phyloP scores from a whole-genome alignment of 768 basidiomycete species.

The Lactifluus rugatus region DNA sequence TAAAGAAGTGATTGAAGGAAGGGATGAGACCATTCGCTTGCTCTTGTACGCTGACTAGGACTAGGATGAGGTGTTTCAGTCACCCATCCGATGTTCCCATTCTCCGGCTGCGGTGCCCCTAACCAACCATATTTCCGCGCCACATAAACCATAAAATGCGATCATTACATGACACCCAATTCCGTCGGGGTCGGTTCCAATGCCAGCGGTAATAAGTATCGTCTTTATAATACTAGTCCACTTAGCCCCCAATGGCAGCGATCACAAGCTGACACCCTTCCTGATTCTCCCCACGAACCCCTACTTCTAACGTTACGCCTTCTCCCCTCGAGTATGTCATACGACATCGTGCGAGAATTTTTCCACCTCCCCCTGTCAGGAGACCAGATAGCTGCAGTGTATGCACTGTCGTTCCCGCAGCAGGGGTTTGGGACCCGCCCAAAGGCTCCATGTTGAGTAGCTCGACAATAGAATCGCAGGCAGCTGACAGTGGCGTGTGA shows the following conservation, averaged over 20 bases:
- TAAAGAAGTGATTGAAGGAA: background rate
- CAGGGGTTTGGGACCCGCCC: conserved; percentile 79
- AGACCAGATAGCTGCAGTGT: conserved; percentile 90
- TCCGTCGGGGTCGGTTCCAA: conserved; percentile 16
- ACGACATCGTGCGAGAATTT: conserved; percentile 85
- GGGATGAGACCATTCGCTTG: conserved; percentile 14
- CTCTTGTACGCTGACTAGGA: background rate
- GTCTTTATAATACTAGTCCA: conserved; percentile 35
- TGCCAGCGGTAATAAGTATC: too few species aligned
- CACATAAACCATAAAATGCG: background rate
- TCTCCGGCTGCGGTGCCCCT: background rate
- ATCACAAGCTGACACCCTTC: conserved; percentile 81
- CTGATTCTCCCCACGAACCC: conserved; percentile 85
- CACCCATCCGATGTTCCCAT: background rate
- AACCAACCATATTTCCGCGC: background rate
- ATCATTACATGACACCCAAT: conserved; percentile 7
- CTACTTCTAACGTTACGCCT: conserved; percentile 88
- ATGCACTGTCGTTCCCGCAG: conserved; percentile 71
- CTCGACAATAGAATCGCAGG: conserved; percentile 92
- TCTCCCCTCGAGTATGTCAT: conserved; percentile 90
- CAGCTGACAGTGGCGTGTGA: conserved; percentile 44
- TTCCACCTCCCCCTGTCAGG: conserved; percentile 88
- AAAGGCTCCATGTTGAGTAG: conserved; percentile 96
- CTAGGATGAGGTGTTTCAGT: too few species aligned
- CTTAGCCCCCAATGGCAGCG: conserved; percentile 75